Evolutionary conservation across 176 grass and related monocot species (phyloP).

Genomic region (Rhynchospora pubera): DNA sequence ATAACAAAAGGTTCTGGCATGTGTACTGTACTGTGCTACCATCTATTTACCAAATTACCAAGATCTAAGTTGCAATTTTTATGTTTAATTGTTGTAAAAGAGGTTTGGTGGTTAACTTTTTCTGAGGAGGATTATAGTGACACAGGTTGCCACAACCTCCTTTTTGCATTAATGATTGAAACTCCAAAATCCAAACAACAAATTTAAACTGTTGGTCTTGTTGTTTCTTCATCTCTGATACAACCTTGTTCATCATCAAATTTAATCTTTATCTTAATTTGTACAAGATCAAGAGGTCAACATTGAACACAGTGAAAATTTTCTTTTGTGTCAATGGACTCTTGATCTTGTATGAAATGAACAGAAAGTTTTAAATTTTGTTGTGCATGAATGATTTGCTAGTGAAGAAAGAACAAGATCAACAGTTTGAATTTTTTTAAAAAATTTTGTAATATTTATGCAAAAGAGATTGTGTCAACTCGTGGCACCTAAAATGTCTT

Average conservation of each 20-base stretch:
- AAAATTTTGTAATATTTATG: neutral
- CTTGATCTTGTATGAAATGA: neutral
- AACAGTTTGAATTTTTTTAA: neutral
- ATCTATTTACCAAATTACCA: constrained; percentile 7
- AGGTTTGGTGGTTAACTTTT: neutral
- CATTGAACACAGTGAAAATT: neutral
- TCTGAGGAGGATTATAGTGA: neutral
- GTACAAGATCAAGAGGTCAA: neutral
- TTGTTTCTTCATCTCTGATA: neutral
- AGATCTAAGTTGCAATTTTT: neutral
- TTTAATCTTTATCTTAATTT: neutral
- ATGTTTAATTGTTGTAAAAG: neutral
- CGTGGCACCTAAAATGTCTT: neutral
- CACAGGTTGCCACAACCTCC: neutral
- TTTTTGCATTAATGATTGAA: neutral
- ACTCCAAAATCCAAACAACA: neutral
- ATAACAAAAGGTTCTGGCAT: neutral
- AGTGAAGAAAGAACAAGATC: neutral
- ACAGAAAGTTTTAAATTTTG: neutral
- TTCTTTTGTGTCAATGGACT: neutral
- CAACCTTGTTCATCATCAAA: neutral
- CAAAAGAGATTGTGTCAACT: neutral
- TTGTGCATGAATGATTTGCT: neutral
- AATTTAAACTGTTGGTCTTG: neutral
- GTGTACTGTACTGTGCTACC: neutral